Conservation (phyloP, 176 grass and related monocot genomes). For the Pontederia crassipes region DNA sequence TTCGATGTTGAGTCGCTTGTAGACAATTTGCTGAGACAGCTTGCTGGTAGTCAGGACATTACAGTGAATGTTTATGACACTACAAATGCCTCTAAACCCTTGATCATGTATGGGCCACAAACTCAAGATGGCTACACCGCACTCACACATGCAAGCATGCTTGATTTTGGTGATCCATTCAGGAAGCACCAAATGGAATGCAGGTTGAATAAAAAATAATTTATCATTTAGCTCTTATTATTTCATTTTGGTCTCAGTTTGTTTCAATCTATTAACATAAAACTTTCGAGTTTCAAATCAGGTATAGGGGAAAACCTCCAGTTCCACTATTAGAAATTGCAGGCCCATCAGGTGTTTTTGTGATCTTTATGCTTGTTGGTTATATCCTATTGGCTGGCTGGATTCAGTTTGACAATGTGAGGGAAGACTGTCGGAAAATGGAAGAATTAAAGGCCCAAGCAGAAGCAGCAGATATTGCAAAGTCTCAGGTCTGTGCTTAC, state of each 20-base stretch:
- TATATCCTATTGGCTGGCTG: slow-evolving; percentile 74
- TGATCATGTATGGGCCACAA: slow-evolving; percentile 79
- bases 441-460: slow-evolving; percentile 90
- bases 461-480: slow-evolving; percentile 89
- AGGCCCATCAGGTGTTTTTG: slow-evolving; percentile 63
- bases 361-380: slow-evolving; percentile 72
- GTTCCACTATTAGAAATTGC: slow-evolving; percentile 48
- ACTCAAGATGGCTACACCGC: slow-evolving; percentile 26
- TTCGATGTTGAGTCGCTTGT: slow-evolving; percentile 94
- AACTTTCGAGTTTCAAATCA: slow-evolving; percentile 25
- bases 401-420: slow-evolving; percentile 80
- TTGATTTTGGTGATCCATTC: slow-evolving; percentile 97
- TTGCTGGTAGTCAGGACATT: slow-evolving; percentile 95
- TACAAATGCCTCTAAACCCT: slow-evolving; percentile 66
- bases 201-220: slow-evolving; percentile 32
- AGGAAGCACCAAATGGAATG: slow-evolving; percentile 91
- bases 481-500: slow-evolving; percentile 58
- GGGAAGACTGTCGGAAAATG: slow-evolving; percentile 89
- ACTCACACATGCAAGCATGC: slow-evolving; percentile 59
- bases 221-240: slow-evolving; percentile 3
- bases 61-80: slow-evolving; percentile 89
- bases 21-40: slow-evolving; percentile 76
- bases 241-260: slow-evolving; percentile 15
- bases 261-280: not conserved
- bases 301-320: slow-evolving; percentile 66